Conservation (phyloP, 2,329 filamentous ascomycete genomes). For the Incumbomyces delicatus region DNA sequence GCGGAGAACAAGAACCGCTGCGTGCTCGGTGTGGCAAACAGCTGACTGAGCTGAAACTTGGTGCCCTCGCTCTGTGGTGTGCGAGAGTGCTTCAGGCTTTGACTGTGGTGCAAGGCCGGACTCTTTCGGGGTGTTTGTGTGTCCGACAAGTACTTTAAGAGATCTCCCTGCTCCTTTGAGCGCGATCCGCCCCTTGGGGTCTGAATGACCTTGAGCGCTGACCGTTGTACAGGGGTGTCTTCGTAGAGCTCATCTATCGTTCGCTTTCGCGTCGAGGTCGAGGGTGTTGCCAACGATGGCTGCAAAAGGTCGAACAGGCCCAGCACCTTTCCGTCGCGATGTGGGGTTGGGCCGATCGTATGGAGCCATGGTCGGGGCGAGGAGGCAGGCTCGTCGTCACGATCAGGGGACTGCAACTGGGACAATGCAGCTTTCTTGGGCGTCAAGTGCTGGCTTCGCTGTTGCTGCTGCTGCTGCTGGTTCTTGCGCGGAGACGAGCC, state of each 20-base stretch:
- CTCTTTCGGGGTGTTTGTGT: slow-evolving; percentile 3
- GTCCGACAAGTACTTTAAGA: background rate
- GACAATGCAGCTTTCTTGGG: slow-evolving; percentile 31
- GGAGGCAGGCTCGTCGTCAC: slow-evolving; percentile 34
- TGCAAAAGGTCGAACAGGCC: slow-evolving; percentile 40
- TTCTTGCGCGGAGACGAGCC: slow-evolving; percentile 12
- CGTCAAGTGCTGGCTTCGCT: slow-evolving; percentile 18
- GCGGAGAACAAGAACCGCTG: slow-evolving; percentile 29
- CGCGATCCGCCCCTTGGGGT: slow-evolving; percentile 29
- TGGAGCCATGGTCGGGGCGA: slow-evolving; percentile 27
- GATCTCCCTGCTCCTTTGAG: slow-evolving; percentile 8
- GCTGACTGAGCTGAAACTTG: slow-evolving; percentile 34
- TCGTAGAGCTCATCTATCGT: slow-evolving; percentile 11
- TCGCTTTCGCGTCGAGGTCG: slow-evolving; percentile 15
- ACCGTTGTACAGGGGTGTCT: slow-evolving; percentile 3
- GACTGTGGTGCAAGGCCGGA: background rate
- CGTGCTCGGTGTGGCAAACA: slow-evolving; percentile 38
- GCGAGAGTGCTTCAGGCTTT: slow-evolving; percentile 18
- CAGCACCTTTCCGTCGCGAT: slow-evolving; percentile 38
- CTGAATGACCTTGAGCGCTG: slow-evolving; percentile 16
- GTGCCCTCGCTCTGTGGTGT: slow-evolving; percentile 36
- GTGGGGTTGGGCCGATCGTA: slow-evolving; percentile 39
- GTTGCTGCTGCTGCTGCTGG: background rate
- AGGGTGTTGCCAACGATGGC: slow-evolving; percentile 24
- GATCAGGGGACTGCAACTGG: too few species aligned